Percentiles rank a stretch among this genome's conserved stretches.
Conservation (phyloP, 495 filamentous ascomycete genomes). For the Elasticomyces elasticus region DNA sequence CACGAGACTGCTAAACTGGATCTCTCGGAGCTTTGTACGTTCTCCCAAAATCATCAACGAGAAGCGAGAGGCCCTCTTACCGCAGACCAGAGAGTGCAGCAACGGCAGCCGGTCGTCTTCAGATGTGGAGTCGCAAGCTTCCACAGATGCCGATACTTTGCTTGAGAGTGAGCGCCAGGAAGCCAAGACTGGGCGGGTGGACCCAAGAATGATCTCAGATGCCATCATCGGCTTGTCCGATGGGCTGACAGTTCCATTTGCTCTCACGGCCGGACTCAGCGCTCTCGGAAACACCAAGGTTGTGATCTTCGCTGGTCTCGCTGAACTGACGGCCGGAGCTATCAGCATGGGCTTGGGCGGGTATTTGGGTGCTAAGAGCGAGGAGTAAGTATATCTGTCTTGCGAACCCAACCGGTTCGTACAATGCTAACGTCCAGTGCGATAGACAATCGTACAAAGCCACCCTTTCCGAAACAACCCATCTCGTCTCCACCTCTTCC, state of each 20-base stretch:
- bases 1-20: background rate
- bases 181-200: background rate
- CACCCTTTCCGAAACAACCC: conserved; percentile 5
- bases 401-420: background rate
- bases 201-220: conserved; percentile 14
- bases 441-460: conserved; percentile 7
- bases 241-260: conserved; percentile 52
- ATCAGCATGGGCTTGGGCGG: conserved; percentile 53
- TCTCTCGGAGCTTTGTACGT: conserved; percentile 2
- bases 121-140: conserved; percentile 4
- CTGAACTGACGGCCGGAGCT: conserved; percentile 47
- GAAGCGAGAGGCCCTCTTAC: conserved; percentile 7
- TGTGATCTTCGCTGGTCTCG: conserved; percentile 16
- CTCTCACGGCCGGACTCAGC: conserved; percentile 42
- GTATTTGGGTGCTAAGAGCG: conserved; percentile 38
- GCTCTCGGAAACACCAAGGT: conserved; percentile 8
- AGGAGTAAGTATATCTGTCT: conserved; percentile 3
- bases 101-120: conserved; percentile 2
- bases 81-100: background rate
- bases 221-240: conserved; percentile 42
- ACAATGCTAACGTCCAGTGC: background rate
- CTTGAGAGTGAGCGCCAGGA: background rate
- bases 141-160: conserved; percentile 5
- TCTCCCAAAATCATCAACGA: conserved; percentile 4
- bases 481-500: conserved; percentile 1